Conservation (phyloP, 768 basidiomycete genomes). For the Russula dissimulans region DNA sequence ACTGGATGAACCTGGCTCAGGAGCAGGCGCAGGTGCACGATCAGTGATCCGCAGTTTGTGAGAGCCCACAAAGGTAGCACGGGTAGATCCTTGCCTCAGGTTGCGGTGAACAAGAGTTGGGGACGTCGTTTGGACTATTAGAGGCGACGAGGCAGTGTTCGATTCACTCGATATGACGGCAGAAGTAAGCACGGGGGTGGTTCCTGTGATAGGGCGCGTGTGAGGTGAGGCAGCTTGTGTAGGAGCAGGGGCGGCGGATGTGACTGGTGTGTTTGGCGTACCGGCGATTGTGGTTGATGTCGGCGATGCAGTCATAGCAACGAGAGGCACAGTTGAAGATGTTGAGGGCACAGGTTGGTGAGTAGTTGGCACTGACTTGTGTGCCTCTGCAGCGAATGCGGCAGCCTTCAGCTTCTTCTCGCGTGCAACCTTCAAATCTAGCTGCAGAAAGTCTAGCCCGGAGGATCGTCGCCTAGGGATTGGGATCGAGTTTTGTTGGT, state of each 20-base stretch:
- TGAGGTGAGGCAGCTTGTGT: not conserved
- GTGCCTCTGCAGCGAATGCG: not conserved
- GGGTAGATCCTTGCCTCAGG: not conserved
- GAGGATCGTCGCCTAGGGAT: constrained; percentile 3
- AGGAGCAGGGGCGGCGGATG: not conserved
- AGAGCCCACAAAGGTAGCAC: not conserved
- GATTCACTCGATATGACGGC: not conserved
- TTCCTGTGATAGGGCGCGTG: not conserved
- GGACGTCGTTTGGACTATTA: not conserved
- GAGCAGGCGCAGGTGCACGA: constrained; percentile 2
- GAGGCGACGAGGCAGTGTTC: not conserved
- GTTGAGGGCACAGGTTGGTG: not conserved
- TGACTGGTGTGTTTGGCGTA: not conserved
- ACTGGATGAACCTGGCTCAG: constrained; percentile 4
- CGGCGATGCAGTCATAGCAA: not conserved
- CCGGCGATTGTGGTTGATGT: not conserved
- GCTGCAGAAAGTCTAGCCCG: constrained; percentile 9
- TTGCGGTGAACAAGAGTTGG: not conserved
- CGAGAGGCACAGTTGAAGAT: not conserved
- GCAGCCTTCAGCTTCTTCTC: constrained; percentile 2
- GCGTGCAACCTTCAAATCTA: constrained; percentile 8
- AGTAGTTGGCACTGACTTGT: not conserved
- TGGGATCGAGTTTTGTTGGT: not conserved
- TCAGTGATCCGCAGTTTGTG: constrained; percentile 6
- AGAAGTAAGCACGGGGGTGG: not conserved